These are phyloP conservation scores for Avena insularis DNA, from an alignment of 176 grass and related monocot species.

Conservation along the genomic window DNA sequence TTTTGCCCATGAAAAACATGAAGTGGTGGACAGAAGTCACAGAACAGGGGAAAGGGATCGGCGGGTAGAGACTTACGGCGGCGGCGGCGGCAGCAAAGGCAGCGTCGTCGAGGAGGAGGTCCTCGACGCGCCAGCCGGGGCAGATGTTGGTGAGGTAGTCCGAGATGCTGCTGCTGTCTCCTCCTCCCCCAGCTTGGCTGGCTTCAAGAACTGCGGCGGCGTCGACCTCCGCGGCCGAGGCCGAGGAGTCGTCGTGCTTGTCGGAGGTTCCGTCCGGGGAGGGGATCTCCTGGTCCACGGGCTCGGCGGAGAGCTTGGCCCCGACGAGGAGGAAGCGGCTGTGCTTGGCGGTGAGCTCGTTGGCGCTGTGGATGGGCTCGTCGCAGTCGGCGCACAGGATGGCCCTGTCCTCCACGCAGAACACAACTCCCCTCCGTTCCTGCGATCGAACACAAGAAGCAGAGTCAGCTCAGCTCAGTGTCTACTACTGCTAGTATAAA, in stretches of 20 bases:
- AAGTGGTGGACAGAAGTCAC: neutral
- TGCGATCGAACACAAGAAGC: slow-evolving; percentile 21
- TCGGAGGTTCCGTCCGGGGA: slow-evolving; percentile 12
- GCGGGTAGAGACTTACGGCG: slow-evolving; percentile 33
- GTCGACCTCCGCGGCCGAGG: neutral
- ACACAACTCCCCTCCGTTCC: slow-evolving; percentile 78
- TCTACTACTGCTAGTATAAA: too few relatives aligned
- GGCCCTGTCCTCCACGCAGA: slow-evolving; percentile 97
- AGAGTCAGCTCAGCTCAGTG: neutral
- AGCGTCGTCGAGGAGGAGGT: slow-evolving; percentile 69
- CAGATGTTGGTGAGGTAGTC: slow-evolving; percentile 88
- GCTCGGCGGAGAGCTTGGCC: slow-evolving; percentile 58
- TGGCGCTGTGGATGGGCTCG: slow-evolving; percentile 76
- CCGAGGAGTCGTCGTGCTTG: slow-evolving; percentile 1
- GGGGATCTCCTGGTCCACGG: slow-evolving; percentile 33
- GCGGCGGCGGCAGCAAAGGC: slow-evolving; percentile 19
- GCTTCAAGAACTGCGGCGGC: neutral
- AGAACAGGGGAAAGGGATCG: neutral
- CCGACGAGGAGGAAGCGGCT: slow-evolving; percentile 87
- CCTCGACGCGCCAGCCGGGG: slow-evolving; percentile 88
- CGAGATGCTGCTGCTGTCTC: slow-evolving; percentile 70
- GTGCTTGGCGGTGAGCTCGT: slow-evolving; percentile 90
- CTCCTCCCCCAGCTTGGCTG: neutral
- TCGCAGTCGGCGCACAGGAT: slow-evolving; percentile 96
- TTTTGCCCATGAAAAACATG: neutral